Percentiles rank a stretch among this genome's conserved stretches.
These are phyloP conservation scores for Starmera quercuum DNA, from an alignment of 805 yeast genomes.

Conservation along the genomic window DNA sequence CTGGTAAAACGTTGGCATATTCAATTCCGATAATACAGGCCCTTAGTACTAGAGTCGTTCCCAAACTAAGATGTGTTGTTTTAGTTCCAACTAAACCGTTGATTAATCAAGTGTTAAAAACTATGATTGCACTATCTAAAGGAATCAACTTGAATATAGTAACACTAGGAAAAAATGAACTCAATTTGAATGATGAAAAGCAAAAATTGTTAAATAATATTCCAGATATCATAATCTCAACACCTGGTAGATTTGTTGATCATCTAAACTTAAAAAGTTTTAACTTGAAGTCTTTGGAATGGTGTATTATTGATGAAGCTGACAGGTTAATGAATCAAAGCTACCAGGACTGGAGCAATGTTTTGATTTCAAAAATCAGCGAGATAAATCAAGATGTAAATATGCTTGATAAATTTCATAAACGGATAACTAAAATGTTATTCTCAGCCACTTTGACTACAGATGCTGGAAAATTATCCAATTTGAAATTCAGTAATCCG, in stretches of 20 bases:
- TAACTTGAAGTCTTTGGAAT: slow-evolving; percentile 45
- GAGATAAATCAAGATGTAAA: slow-evolving; percentile 25
- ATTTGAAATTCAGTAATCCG: slow-evolving; percentile 64
- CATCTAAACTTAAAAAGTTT: slow-evolving; percentile 42
- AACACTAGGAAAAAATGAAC: slow-evolving; percentile 46
- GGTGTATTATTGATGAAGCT: slow-evolving; percentile 73
- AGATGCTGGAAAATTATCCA: slow-evolving; percentile 79
- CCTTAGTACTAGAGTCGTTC: slow-evolving; percentile 55
- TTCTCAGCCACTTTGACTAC: slow-evolving; percentile 93
- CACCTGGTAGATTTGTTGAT: slow-evolving; percentile 83
- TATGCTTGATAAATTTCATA: slow-evolving; percentile 14
- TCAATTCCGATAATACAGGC: slow-evolving; percentile 74
- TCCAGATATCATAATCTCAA: slow-evolving; percentile 64
- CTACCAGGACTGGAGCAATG: slow-evolving; percentile 85
- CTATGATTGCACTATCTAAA: slow-evolving; percentile 48
- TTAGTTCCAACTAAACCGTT: slow-evolving; percentile 89
- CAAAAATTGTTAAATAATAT: slow-evolving; percentile 33
- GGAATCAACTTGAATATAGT: slow-evolving; percentile 64
- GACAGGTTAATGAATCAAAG: slow-evolving; percentile 78
- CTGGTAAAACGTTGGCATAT: slow-evolving; percentile 92
- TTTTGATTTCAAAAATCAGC: slow-evolving; percentile 29
- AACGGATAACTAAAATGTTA: slow-evolving; percentile 52
- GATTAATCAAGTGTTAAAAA: slow-evolving; percentile 70
- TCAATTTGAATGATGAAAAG: slow-evolving; percentile 56
- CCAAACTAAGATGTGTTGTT: slow-evolving; percentile 66